Conservation (phyloP, 2,329 filamentous ascomycete genomes). For the Exserohilum turcica region DNA sequence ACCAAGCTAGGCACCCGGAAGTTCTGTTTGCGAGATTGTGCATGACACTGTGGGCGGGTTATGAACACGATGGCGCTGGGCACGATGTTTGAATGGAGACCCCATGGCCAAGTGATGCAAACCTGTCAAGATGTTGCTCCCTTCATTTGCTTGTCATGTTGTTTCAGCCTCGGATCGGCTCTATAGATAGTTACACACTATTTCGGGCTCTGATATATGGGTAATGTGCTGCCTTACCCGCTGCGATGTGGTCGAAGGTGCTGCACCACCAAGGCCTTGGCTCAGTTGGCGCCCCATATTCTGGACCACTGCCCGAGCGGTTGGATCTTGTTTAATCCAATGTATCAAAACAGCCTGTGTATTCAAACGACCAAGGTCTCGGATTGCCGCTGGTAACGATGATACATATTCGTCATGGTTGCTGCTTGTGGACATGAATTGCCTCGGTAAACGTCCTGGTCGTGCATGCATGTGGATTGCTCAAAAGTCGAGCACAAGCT, state of each 20-base stretch:
- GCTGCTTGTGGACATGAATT: background rate
- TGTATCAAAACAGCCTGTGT: background rate
- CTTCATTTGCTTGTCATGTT: constrained; percentile 10
- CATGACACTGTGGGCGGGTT: constrained; percentile 4
- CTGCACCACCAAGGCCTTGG: background rate
- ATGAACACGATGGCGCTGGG: background rate
- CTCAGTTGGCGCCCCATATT: background rate
- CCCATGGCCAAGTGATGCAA: constrained; percentile 15
- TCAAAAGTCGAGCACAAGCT: constrained; percentile 84
- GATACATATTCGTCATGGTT: background rate
- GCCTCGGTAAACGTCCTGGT: background rate
- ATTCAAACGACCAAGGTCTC: background rate
- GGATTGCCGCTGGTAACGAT: background rate
- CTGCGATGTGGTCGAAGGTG: background rate
- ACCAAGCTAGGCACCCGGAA: constrained; percentile 19
- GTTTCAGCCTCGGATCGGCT: background rate
- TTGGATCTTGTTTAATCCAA: background rate
- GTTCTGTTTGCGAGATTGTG: constrained; percentile 31
- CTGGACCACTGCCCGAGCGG: background rate
- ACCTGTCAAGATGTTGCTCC: constrained; percentile 12
- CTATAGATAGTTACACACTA: background rate
- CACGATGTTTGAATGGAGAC: constrained; percentile 10
- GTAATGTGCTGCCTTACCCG: constrained; percentile 3
- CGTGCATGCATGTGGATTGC: background rate
- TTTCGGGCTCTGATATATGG: background rate